Evolutionary conservation across 2,329 filamentous ascomycete genomes (phyloP).

Genomic region (Epicoccum sorghinum): DNA sequence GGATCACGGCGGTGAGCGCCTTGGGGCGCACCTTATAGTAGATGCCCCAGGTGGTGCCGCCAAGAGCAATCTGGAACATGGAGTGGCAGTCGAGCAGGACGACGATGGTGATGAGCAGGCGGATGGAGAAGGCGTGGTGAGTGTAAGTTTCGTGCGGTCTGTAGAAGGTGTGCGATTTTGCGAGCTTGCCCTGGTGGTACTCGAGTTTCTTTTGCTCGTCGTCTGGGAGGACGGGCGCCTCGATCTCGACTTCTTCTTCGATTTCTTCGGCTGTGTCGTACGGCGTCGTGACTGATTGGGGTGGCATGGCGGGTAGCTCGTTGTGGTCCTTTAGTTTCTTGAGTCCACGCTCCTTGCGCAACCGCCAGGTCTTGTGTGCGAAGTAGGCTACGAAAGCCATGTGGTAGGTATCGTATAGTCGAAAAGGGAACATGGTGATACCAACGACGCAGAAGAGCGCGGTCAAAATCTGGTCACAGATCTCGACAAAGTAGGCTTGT

Average conservation of each 20-base stretch:
- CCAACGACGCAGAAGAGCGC: conserved; percentile 68
- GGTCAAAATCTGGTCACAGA: conserved; percentile 64
- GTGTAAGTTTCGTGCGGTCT: conserved; percentile 87
- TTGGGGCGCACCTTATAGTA: conserved; percentile 71
- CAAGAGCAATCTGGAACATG: conserved; percentile 78
- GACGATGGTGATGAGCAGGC: conserved; percentile 75
- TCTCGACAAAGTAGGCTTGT: conserved; percentile 66
- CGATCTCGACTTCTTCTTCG: conserved; percentile 21
- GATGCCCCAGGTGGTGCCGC: conserved; percentile 79
- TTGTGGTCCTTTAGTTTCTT: conserved; percentile 70
- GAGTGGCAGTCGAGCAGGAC: conserved; percentile 80
- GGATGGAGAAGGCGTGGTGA: conserved; percentile 77
- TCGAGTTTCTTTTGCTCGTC: conserved; percentile 71
- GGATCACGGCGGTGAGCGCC: conserved; percentile 80
- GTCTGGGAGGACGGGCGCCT: conserved; percentile 66
- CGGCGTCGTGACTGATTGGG: conserved; percentile 43
- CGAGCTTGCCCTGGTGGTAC: conserved; percentile 79
- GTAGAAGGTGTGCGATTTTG: conserved; percentile 85
- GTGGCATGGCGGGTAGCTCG: conserved; percentile 62
- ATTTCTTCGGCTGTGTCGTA: conserved; percentile 49
- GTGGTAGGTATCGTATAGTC: conserved; percentile 82
- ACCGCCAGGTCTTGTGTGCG: conserved; percentile 67
- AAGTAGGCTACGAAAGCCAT: conserved; percentile 82
- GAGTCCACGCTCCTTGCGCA: conserved; percentile 65
- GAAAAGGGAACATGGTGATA: conserved; percentile 70